phyloP scores from a whole-genome alignment of 306 rosid genomes.

The Trifolium dubium region DNA sequence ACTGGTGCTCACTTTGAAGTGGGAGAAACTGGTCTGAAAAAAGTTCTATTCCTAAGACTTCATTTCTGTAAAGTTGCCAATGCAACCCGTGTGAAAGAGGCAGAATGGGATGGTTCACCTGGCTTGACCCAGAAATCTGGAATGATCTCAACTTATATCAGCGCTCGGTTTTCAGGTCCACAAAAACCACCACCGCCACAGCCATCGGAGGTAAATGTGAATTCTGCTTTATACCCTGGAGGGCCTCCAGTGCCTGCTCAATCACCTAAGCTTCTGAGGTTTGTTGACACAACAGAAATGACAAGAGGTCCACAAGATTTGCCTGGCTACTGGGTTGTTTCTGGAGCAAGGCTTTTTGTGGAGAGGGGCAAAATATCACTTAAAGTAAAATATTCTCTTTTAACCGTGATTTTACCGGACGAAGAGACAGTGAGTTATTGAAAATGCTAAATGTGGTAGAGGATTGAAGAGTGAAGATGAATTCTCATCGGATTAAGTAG shows the following conservation, averaged over 20 bases:
- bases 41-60: constrained; percentile 69
- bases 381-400: constrained; percentile 77
- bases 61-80: constrained; percentile 59
- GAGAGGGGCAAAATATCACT: constrained; percentile 84
- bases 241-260: constrained; percentile 83
- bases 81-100: constrained; percentile 43
- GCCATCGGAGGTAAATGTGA: constrained; percentile 70
- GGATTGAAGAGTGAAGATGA: constrained; percentile 22
- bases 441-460: constrained; percentile 15
- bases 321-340: constrained; percentile 93
- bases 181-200: constrained; percentile 73
- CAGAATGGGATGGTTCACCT: constrained; percentile 80
- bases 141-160: constrained; percentile 73
- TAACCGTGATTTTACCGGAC: constrained; percentile 65
- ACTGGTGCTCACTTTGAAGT: constrained; percentile 83
- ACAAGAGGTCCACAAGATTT: constrained; percentile 90
- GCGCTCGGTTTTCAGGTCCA: constrained; percentile 69
- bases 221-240: constrained; percentile 84
- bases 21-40: constrained; percentile 68
- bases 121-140: constrained; percentile 82
- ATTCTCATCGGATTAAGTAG: constrained; percentile 17
- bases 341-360: constrained; percentile 77
- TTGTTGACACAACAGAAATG: constrained; percentile 91
- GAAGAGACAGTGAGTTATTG: constrained; percentile 56
- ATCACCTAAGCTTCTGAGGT: constrained; percentile 71